Evolutionary conservation across 495 filamentous ascomycete genomes (phyloP).

Genomic region (Aspergillus conjunctus): DNA sequence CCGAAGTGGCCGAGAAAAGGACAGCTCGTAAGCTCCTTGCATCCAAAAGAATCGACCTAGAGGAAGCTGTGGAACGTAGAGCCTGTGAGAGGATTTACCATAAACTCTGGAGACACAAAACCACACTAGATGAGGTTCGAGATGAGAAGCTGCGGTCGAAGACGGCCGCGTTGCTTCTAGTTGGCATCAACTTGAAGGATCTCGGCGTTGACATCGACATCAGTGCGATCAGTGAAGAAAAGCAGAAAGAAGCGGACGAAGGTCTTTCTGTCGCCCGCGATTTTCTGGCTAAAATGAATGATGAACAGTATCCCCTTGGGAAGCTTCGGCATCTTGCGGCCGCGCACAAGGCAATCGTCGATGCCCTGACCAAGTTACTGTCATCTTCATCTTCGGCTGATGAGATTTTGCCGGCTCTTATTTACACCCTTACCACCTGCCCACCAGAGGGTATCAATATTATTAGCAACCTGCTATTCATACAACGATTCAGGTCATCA

Average conservation of each 20-base stretch:
- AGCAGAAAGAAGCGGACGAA: slow-evolving; percentile 69
- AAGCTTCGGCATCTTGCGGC: slow-evolving; percentile 89
- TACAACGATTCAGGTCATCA: slow-evolving; percentile 87
- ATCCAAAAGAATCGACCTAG: slow-evolving; percentile 70
- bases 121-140: slow-evolving; percentile 88
- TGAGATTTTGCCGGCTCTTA: slow-evolving; percentile 93
- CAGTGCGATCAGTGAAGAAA: slow-evolving; percentile 53
- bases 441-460: slow-evolving; percentile 84
- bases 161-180: slow-evolving; percentile 84
- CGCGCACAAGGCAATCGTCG: slow-evolving; percentile 92
- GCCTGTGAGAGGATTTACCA: slow-evolving; percentile 87
- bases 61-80: slow-evolving; percentile 89
- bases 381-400: slow-evolving; percentile 94
- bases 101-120: slow-evolving; percentile 87
- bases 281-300: slow-evolving; percentile 78
- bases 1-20: slow-evolving; percentile 78
- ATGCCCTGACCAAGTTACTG: slow-evolving; percentile 71
- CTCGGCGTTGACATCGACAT: slow-evolving; percentile 74
- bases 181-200: slow-evolving; percentile 86
- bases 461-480: slow-evolving; percentile 91
- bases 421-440: slow-evolving; percentile 90
- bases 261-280: slow-evolving; percentile 74
- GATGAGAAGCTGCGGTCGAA: slow-evolving; percentile 95
- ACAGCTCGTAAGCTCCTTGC: slow-evolving; percentile 76
- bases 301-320: slow-evolving; percentile 81